Evolutionary conservation across 768 basidiomycete genomes (phyloP).

Genomic region (Hygrophoropsis aurantiaca): DNA sequence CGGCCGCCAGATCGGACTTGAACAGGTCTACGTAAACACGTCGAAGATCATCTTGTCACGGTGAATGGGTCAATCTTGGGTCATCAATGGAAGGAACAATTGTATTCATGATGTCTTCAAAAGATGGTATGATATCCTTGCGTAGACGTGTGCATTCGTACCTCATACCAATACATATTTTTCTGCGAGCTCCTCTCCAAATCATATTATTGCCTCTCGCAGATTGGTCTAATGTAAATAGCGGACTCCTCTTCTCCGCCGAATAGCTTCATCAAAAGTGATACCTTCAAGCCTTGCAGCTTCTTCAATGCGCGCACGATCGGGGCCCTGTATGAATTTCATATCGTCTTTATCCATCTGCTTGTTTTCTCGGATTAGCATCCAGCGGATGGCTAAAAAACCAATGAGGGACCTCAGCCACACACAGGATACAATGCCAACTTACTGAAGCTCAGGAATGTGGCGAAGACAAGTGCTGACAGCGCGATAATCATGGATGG

Average conservation of each 20-base stretch:
- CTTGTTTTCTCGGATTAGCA: conserved; percentile 52
- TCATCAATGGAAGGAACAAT: no score
- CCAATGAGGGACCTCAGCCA: background rate
- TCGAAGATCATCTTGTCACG: no score
- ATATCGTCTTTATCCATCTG: conserved; percentile 50
- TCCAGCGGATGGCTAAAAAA: conserved; percentile 38
- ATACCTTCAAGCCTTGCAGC: conserved; percentile 61
- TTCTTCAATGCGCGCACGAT: conserved; percentile 51
- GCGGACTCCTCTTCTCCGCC: conserved; percentile 55
- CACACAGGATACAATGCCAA: background rate
- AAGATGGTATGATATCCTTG: no score
- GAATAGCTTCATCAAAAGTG: conserved; percentile 58
- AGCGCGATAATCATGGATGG: conserved; percentile 57
- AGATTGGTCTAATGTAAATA: conserved; percentile 44
- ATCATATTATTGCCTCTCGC: no score
- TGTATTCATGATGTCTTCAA: no score
- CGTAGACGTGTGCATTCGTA: no score
- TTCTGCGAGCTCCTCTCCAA: no score
- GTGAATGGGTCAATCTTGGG: no score
- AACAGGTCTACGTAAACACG: no score
- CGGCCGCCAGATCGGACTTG: no score
- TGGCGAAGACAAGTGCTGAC: conserved; percentile 29
- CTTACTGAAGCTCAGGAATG: conserved; percentile 35
- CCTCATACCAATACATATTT: no score
- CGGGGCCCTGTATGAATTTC: conserved; percentile 41